phyloP scores from a whole-genome alignment of 805 yeast genomes.

The Saitoella complicata region DNA sequence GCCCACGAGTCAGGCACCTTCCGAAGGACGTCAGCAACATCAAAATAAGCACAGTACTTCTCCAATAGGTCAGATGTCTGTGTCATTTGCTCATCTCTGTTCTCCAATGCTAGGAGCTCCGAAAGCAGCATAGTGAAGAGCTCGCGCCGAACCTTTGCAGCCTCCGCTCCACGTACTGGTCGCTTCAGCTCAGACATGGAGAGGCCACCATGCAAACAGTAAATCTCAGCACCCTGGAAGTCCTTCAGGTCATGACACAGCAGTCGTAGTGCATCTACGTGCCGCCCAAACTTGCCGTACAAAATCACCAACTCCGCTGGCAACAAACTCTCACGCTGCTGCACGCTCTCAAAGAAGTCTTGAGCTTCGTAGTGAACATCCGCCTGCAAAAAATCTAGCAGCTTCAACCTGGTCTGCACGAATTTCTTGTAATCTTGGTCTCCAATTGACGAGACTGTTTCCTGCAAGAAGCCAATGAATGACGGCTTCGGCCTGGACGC shows the following conservation, averaged over 20 bases:
- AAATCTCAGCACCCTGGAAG: slow-evolving; percentile 21
- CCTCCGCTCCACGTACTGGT: slow-evolving; percentile 3
- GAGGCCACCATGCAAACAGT: slow-evolving; percentile 17
- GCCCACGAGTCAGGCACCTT: slow-evolving; percentile 21
- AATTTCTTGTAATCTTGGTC: slow-evolving; percentile 7
- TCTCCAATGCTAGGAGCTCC: slow-evolving; percentile 15
- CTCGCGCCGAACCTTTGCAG: slow-evolving; percentile 12
- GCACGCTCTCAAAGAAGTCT: slow-evolving; percentile 14
- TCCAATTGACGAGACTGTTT: slow-evolving; percentile 2
- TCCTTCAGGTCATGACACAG: slow-evolving; percentile 21
- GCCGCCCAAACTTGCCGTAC: slow-evolving; percentile 18
- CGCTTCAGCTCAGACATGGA: slow-evolving; percentile 8
- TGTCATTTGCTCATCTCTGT: slow-evolving; percentile 12
- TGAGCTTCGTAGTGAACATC: slow-evolving; percentile 15
- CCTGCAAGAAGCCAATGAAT: slow-evolving; percentile 15
- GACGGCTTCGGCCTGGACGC: slow-evolving; percentile 21
- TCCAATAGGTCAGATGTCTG: slow-evolving; percentile 18
- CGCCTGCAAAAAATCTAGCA: slow-evolving; percentile 14
- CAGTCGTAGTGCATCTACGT: slow-evolving; percentile 20
- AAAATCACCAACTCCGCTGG: slow-evolving; percentile 21
- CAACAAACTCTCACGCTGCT: slow-evolving; percentile 17
- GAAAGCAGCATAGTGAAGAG: slow-evolving; percentile 16
- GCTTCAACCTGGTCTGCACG: slow-evolving; percentile 14
- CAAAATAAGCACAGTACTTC: slow-evolving; percentile 17
- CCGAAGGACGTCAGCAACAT: slow-evolving; percentile 13